phyloP scores from a whole-genome alignment of 2,329 filamentous ascomycete genomes.

The Xylariaceae sp. region DNA sequence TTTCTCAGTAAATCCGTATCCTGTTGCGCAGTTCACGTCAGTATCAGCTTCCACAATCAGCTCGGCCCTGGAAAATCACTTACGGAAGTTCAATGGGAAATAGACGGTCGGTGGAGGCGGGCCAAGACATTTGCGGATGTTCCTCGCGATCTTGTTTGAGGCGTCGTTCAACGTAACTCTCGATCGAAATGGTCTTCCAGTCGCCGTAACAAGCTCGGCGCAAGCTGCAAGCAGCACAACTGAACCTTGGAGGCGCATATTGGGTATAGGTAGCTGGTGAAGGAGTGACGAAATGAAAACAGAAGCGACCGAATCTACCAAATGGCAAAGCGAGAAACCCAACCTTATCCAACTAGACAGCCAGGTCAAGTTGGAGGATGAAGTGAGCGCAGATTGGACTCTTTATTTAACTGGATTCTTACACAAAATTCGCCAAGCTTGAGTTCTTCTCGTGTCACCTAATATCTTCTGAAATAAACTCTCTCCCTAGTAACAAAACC shows the following conservation, averaged over 20 bases:
- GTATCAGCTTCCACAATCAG: too few relatives aligned
- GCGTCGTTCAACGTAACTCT: neutral
- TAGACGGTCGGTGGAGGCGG: constrained; percentile 10
- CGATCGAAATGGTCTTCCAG: neutral
- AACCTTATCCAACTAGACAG: too few relatives aligned
- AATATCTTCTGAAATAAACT: too few relatives aligned
- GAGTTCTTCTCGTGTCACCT: too few relatives aligned
- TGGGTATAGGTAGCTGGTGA: neutral
- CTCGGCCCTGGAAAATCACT: neutral
- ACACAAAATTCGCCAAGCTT: too few relatives aligned
- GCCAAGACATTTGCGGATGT: constrained; percentile 1
- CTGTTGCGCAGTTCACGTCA: neutral
- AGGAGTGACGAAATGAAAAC: too few relatives aligned
- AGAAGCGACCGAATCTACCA: too few relatives aligned
- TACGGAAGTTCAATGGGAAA: constrained; percentile 12
- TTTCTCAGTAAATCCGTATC: constrained; percentile 14
- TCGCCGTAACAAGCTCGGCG: neutral
- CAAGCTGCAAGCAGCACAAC: constrained; percentile 5
- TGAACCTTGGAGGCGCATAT: neutral
- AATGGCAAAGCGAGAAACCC: too few relatives aligned
- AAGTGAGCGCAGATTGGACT: too few relatives aligned
- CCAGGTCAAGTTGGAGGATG: too few relatives aligned
- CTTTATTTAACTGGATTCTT: too few relatives aligned
- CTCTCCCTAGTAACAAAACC: too few relatives aligned
- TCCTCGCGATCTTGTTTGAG: constrained; percentile 1